Base-by-base conservation (phyloP, 2,329 filamentous ascomycete species). In the Aureobasidium subglaciale region DNA sequence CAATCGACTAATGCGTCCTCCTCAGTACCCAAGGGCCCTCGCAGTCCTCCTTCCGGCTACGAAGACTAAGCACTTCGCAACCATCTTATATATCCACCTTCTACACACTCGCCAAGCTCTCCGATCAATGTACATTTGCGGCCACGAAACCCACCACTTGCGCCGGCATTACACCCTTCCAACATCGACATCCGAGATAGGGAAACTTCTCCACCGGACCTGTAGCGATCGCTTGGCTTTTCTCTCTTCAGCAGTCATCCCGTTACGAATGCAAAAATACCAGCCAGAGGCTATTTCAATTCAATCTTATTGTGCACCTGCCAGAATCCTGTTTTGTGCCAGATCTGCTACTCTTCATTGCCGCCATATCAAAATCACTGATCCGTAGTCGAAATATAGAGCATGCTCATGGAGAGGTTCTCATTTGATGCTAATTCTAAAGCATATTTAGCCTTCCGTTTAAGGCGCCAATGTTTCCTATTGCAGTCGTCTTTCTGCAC, bases 21-120 rank as follows among this genome's bases (percentile, higher is more conserved):
- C 24, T 5, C 59, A 77, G 75, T 77, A 63, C 75, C 75, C 18
- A 74, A 71, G 62, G 75, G 75, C 53, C 72, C 72, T 42, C 65
- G 75, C 56, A 68, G 71, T 53, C 69, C 71, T 60, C 74, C 73
- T 16, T 64, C 67, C 18, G 75, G 75, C 24, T 78, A 73, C 60
- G 75, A 78, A 59, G 75, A 77, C 60, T 71, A 62, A 59, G 43
- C 62, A 66, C 13, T 10, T 34, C 38, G 15, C 50, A 32, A 32
- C 16, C 18, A 11, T 6, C 24, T 27, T 24, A 15, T 35, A 54
- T 27, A 54, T 35, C 48, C 48, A 30, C 35, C 18, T 52, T 24
- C 6, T 29, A 15, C 22, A 11, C 38, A 35, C 38, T 9, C 38
- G 50, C 50, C 37, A 18, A 43, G 1, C 29, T 8, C 18, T 25